Evolutionary conservation across 2,329 filamentous ascomycete genomes (phyloP).

Genomic region (Colletotrichum phormii): DNA sequence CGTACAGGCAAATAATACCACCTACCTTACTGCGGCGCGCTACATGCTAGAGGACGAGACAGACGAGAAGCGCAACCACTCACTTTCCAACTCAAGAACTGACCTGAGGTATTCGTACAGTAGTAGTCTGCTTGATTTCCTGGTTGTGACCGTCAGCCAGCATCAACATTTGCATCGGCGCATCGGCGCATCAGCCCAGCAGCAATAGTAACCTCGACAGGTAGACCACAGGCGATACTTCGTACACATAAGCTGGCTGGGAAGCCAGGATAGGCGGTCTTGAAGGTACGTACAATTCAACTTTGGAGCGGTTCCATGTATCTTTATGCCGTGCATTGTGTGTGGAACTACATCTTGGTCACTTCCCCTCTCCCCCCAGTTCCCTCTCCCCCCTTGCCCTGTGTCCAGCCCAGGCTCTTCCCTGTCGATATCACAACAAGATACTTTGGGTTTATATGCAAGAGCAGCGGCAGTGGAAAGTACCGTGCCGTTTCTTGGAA

Average conservation of each 20-base stretch:
- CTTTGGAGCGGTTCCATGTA: not conserved
- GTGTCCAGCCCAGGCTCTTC: constrained; percentile 26
- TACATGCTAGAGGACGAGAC: not conserved
- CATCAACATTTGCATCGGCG: not conserved
- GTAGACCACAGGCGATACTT: not conserved
- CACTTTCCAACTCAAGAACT: not conserved
- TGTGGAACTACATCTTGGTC: not conserved
- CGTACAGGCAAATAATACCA: not conserved
- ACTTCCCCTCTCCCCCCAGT: not conserved
- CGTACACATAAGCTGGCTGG: no score
- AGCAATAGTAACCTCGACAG: constrained; percentile 1
- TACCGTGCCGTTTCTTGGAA: not conserved
- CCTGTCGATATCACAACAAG: constrained; percentile 12
- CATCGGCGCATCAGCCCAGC: not conserved
- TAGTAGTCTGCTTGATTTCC: no score
- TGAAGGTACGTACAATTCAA: constrained; percentile 3
- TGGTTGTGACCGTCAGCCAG: not conserved
- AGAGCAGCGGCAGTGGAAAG: not conserved
- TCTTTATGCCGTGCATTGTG: not conserved
- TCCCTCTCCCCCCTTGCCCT: not conserved
- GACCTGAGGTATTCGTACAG: not conserved
- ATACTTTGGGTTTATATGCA: not conserved
- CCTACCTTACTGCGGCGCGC: not conserved
- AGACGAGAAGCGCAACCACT: not conserved
- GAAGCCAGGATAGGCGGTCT: constrained; percentile 1